Evolutionary conservation across 139 green algal genomes (phyloP).

Genomic region (Coelastrella sp.): DNA sequence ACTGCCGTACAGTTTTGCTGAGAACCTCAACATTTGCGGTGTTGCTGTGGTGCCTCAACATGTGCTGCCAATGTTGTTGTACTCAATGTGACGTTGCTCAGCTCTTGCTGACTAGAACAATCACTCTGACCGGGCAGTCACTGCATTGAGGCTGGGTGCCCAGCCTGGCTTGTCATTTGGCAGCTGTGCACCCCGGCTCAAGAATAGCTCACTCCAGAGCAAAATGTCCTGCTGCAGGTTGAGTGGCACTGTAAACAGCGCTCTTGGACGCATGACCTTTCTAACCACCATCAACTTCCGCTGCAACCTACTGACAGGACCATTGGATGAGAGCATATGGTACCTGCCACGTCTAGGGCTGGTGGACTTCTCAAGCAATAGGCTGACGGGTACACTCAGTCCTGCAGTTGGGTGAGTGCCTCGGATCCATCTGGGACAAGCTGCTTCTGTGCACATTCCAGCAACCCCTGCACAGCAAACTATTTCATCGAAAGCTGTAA

Average conservation of each 20-base stretch:
- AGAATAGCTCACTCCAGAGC: too few relatives aligned
- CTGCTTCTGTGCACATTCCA: background rate
- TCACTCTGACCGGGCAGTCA: too few relatives aligned
- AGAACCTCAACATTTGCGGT: too few relatives aligned
- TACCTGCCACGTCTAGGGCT: constrained; percentile 18
- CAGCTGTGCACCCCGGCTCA: too few relatives aligned
- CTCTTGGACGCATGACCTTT: constrained; percentile 4
- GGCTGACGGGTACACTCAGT: constrained; percentile 27
- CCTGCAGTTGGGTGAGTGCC: background rate
- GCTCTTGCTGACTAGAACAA: too few relatives aligned
- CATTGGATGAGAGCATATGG: constrained; percentile 37
- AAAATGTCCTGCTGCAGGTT: constrained; percentile 15
- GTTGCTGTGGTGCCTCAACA: too few relatives aligned
- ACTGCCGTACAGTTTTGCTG: too few relatives aligned
- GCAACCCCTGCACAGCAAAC: too few relatives aligned
- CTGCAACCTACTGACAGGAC: constrained; percentile 23
- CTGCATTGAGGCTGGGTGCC: too few relatives aligned
- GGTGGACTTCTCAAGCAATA: constrained; percentile 11
- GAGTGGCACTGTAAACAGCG: background rate
- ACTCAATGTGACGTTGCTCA: too few relatives aligned
- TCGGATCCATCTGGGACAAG: background rate
- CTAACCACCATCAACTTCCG: background rate
- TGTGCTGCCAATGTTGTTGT: background rate
- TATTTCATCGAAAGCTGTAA: too few relatives aligned
- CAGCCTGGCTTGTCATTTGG: too few relatives aligned